Evolutionary conservation across 495 filamentous ascomycete species (phyloP), one percentile per base, ranked within the genome.

Genomic region (Penicillium daleae): DNA sequence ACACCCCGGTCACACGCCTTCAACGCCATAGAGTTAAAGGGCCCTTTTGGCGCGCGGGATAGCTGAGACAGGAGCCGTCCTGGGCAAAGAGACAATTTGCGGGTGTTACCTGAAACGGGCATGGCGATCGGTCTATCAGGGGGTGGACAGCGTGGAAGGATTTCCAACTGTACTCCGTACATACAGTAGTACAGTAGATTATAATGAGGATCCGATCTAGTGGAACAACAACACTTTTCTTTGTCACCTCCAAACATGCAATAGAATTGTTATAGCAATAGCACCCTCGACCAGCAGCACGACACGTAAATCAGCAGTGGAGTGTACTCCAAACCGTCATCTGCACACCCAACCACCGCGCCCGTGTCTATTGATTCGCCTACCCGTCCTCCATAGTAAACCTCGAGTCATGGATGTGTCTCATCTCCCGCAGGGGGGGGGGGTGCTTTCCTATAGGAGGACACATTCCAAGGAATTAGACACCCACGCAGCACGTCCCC

Each of bases 401-500:
- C 19, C 49, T 21, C 51, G 31, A 31, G 51, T 32, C 51, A 29
- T 54, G 29, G 27, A 22, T 54, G n/a, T 35, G 27, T 54, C 51
- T 31, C 51, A 31, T 21, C 51, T 35, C 49, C 26, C 13, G 29
- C 4, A 31, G 24, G 44, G 32, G 40, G 12, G 22, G 24, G 44
- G 32, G 40, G 12, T 21, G 22, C 10, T 52, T 49, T 49, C 55
- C 53, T 24, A 26, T 46, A 56, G 19, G n/a, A 17, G 19, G 21
- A 31, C 29, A n/a, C n/a, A n/a, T n/a, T n/a, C n/a, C 1, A 12
- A 12, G 24, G 29, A 4, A 33, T 71, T 50, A 48, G 66, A 67
- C 64, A 71, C 57, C 57, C 62, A 70, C 67, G 64, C 63, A 68
- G 67, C 57, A 56, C 54, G 64, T 60, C 35, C 39, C 9, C 26